These are phyloP conservation scores for Xenoacremonium recifei DNA, from an alignment of 2,329 filamentous ascomycete genomes.

Conservation along the genomic window DNA sequence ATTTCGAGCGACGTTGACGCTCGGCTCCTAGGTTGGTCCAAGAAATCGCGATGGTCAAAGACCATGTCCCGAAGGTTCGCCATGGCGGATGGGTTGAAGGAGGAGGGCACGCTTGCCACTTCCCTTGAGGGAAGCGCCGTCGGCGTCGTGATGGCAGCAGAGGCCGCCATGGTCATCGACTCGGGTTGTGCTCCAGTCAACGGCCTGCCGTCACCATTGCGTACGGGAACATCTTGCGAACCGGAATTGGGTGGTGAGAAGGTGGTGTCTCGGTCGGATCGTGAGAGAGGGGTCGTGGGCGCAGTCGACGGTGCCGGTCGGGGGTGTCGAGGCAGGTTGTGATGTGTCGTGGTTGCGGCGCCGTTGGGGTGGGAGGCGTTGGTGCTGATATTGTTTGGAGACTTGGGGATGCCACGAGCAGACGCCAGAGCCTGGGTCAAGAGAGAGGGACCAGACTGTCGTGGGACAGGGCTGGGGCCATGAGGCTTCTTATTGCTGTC, in stretches of 20 bases:
- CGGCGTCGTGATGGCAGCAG: slow-evolving; percentile 30
- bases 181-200: slow-evolving; percentile 36
- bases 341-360: slow-evolving; percentile 9
- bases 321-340: slow-evolving; percentile 9
- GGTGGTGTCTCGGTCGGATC: slow-evolving; percentile 19
- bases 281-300: slow-evolving; percentile 6
- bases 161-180: slow-evolving; percentile 31
- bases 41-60: slow-evolving; percentile 32
- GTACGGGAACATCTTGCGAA: slow-evolving; percentile 33
- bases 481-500: slow-evolving; percentile 45
- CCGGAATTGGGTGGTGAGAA: slow-evolving; percentile 9
- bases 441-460: slow-evolving; percentile 52
- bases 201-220: slow-evolving; percentile 34
- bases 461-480: slow-evolving; percentile 35
- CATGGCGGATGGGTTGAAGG: slow-evolving; percentile 31
- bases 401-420: slow-evolving; percentile 49
- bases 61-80: slow-evolving; percentile 36
- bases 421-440: slow-evolving; percentile 58
- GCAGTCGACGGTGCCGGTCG: slow-evolving; percentile 29
- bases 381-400: not conserved
- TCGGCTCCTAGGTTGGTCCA: slow-evolving; percentile 28
- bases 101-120: slow-evolving; percentile 29
- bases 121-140: slow-evolving; percentile 28
- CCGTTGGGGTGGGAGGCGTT: slow-evolving; percentile 8
- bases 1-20: slow-evolving; percentile 35